phyloP scores from a whole-genome alignment of 2,329 filamentous ascomycete species.

The Microcyclospora pomicola region DNA sequence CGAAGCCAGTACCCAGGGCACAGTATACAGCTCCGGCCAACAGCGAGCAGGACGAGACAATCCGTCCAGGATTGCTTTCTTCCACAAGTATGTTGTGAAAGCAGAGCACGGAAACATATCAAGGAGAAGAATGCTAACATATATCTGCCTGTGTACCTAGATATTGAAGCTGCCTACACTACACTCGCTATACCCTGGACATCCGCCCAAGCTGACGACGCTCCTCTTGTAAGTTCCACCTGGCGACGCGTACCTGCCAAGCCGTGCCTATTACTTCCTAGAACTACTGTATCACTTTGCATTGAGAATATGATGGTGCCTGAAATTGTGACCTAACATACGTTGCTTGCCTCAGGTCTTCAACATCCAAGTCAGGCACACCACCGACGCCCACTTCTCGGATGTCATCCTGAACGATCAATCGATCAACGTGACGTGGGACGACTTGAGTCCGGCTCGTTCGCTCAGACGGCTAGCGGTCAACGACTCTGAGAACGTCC shows the following conservation, averaged over 20 bases:
- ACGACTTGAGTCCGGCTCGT: not conserved
- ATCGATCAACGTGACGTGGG: too few relatives aligned
- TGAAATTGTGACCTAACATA: constrained; percentile 5
- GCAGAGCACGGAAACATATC: too few relatives aligned
- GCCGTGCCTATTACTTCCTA: constrained; percentile 2
- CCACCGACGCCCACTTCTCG: constrained; percentile 22
- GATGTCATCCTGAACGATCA: constrained; percentile 31
- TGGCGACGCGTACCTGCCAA: constrained; percentile 17
- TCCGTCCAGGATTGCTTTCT: too few relatives aligned
- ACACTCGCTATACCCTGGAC: constrained; percentile 27
- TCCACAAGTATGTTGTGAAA: too few relatives aligned
- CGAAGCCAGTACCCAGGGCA: too few relatives aligned
- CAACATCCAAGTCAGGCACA: constrained; percentile 27
- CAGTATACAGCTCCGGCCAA: too few relatives aligned
- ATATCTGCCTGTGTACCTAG: constrained; percentile 1
- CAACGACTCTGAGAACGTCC: not conserved
- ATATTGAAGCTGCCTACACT: constrained; percentile 20
- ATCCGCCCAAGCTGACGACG: constrained; percentile 26
- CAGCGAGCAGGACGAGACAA: too few relatives aligned
- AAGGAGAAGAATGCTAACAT: too few relatives aligned
- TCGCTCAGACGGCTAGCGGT: not conserved
- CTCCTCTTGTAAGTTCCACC: constrained; percentile 13
- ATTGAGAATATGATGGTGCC: not conserved
- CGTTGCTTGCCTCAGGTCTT: constrained; percentile 23
- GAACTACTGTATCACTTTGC: constrained; percentile 7